Conservation (phyloP, 768 basidiomycete species). For the Rickenella mellea region DNA sequence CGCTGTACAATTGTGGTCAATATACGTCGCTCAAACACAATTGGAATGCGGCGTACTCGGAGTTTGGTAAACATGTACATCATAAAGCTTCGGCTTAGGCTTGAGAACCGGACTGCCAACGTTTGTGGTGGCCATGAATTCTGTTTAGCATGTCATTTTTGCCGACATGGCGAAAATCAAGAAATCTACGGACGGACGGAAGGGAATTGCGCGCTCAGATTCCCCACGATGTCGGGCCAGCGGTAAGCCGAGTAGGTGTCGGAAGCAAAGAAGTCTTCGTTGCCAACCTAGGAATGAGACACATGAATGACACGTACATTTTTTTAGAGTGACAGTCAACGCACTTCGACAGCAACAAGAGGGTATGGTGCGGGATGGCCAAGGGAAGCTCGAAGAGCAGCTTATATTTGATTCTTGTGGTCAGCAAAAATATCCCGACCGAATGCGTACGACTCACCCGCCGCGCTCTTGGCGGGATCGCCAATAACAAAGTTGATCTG, state of each 20-base stretch:
- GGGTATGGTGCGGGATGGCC: constrained; percentile 44
- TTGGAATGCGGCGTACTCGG: constrained; percentile 26
- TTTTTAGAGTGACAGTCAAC: too few species aligned
- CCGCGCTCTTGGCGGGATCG: constrained; percentile 32
- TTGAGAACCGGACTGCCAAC: constrained; percentile 33
- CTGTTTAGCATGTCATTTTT: constrained; percentile 24
- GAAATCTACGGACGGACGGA: constrained; percentile 30
- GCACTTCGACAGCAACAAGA: constrained; percentile 11
- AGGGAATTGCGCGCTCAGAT: constrained; percentile 39
- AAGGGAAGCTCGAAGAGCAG: constrained; percentile 42
- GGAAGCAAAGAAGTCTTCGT: constrained; percentile 43
- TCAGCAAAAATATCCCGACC: too few species aligned
- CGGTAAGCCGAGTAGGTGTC: constrained; percentile 33
- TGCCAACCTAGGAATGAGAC: too few species aligned
- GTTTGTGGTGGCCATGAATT: constrained; percentile 46
- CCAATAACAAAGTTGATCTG: constrained; percentile 59
- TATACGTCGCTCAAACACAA: background rate
- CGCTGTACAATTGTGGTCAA: constrained; percentile 7
- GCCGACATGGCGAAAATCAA: constrained; percentile 1
- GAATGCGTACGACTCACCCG: constrained; percentile 15
- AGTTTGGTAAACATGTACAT: constrained; percentile 50
- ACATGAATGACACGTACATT: too few species aligned
- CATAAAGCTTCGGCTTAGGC: constrained; percentile 42
- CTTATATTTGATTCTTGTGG: constrained; percentile 14
- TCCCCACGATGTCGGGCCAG: constrained; percentile 39